phyloP scores from a whole-genome alignment of 495 filamentous ascomycete species.

The Tuber calosporum region DNA sequence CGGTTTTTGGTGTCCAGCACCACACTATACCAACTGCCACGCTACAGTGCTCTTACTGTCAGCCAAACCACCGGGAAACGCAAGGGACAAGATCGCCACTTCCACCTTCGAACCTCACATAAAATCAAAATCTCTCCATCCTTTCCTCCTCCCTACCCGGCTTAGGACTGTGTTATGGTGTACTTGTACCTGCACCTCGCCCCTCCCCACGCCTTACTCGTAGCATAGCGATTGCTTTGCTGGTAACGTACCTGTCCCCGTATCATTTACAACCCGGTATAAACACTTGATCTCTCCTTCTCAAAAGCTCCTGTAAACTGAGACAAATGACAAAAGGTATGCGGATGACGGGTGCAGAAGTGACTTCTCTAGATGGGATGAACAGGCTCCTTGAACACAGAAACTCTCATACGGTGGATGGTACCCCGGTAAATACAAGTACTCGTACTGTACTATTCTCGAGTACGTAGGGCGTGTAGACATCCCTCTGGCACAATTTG shows the following conservation, averaged over 20 bases:
- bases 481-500: too few species aligned
- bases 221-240: not conserved
- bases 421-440: too few species aligned
- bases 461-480: too few species aligned
- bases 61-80: not conserved
- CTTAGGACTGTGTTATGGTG: not conserved
- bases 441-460: too few species aligned
- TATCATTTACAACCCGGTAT: not conserved
- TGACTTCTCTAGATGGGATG: not conserved
- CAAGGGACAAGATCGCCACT: not conserved
- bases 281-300: too few species aligned
- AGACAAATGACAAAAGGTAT: not conserved
- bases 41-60: too few species aligned
- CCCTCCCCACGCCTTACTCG: not conserved
- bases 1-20: too few species aligned
- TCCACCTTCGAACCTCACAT: not conserved
- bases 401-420: not conserved
- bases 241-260: not conserved
- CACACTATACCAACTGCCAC: not conserved
- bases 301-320: not conserved
- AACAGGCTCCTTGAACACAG: not conserved
- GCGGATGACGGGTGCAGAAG: not conserved
- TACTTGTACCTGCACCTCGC: not conserved
- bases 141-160: not conserved
- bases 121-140: not conserved